Evolutionary conservation across 208 protist genomes (phyloP), one percentile per base, ranked within the genome.

Genomic region (Angomonas ambiguus): DNA sequence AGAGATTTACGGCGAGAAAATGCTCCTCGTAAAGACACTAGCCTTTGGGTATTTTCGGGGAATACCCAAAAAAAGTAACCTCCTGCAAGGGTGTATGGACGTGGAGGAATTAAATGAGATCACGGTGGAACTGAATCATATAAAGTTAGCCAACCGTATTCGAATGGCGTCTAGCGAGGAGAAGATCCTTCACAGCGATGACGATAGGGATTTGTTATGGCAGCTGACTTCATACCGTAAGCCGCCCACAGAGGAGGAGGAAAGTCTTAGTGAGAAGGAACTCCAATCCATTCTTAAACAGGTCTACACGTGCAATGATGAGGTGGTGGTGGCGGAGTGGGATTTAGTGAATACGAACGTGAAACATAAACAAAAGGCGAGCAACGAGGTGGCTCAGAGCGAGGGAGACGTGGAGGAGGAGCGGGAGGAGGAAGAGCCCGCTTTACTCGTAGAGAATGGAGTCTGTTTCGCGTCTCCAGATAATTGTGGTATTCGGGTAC

Each of bases 391-490:
- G 35, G 38, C 8, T 16, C 2, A 35, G 25, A 51, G 35, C 32
- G 28, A 56, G 41, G 24, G 32, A n/a, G 16, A 65, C 55, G 24
- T 16, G 24, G 38, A 34, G 0, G 27, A 61, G 18, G 67, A 51
- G 41, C 22, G 53, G 18, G 60, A 35, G 31, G 31, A 31, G 16
- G 62, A 56, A 11, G 41, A 51, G 11, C 51, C 65, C 35, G 41
- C 51, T 1, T 69, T 83, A 1, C 53, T 89, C 24, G 78, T 88
- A 59, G 83, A 93, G 64, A 88, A 85, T 65, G 87, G 87, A 10
- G 69, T 90, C 45, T 77, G 77, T 48, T 93, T 85, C 65, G 65
- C 69, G 25, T 76, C 62, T 22, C 53, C 75, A 20, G 73, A 82
- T 24, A 30, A 59, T 27, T 76, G 75, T n/a, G 87, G 87, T 13